phyloP scores from a whole-genome alignment of 306 rosid species.

The Glycine soja region DNA sequence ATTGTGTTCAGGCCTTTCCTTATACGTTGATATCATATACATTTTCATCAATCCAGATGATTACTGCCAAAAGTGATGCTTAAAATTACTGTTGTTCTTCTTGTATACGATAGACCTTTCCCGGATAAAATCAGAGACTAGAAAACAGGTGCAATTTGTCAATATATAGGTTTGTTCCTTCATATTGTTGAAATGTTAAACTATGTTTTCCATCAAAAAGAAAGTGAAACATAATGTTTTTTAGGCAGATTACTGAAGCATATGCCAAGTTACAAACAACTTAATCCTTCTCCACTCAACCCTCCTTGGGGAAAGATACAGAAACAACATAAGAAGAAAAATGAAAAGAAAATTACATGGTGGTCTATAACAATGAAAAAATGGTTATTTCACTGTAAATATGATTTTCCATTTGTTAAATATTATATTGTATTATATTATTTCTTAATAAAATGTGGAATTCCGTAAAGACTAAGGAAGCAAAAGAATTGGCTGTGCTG shows the following conservation, averaged over 20 bases:
- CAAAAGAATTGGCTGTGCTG: conserved; percentile 15
- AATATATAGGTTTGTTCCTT: too few relatives aligned
- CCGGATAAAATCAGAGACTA: too few relatives aligned
- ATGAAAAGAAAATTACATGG: conserved; percentile 34
- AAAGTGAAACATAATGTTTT: too few relatives aligned
- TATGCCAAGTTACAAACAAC: too few relatives aligned
- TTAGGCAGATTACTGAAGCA: too few relatives aligned
- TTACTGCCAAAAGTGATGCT: not conserved
- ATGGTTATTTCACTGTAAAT: conserved; percentile 15
- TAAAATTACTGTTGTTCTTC: too few relatives aligned
- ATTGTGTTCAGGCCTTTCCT: conserved; percentile 44
- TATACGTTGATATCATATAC: conserved; percentile 30
- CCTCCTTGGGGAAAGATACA: too few relatives aligned
- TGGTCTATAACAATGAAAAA: conserved; percentile 30
- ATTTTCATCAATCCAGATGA: conserved; percentile 20
- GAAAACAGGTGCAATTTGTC: too few relatives aligned
- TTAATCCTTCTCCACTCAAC: too few relatives aligned
- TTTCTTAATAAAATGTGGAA: conserved; percentile 33
- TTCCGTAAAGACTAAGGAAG: conserved; percentile 3
- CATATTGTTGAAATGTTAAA: too few relatives aligned
- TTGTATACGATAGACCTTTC: too few relatives aligned
- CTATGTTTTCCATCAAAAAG: too few relatives aligned
- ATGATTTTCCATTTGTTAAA: not conserved
- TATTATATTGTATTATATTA: conserved; percentile 21
- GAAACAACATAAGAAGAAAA: not conserved